Conservation (phyloP, 148 eudicot species). For the Chenopodium album region DNA sequence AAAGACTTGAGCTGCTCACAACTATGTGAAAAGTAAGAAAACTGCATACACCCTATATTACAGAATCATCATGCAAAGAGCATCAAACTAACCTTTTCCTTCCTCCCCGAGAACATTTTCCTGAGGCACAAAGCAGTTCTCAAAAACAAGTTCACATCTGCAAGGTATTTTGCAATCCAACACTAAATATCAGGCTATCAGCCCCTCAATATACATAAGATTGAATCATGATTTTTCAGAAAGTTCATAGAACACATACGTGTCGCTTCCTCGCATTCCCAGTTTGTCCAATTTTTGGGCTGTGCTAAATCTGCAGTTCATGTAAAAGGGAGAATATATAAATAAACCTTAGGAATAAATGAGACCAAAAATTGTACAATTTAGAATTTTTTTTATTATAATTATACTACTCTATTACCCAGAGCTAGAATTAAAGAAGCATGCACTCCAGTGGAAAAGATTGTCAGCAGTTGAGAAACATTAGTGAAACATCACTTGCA, state of each 20-base stretch:
- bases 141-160: constrained; percentile 99
- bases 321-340: constrained; percentile 11
- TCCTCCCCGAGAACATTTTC: constrained; percentile 87
- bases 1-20: constrained; percentile 5
- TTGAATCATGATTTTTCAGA: constrained; percentile 3
- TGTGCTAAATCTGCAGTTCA: constrained; percentile 81
- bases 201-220: background rate
- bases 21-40: background rate
- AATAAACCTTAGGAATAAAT: background rate
- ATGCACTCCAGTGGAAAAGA: background rate
- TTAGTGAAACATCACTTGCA: background rate
- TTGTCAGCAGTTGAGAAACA: background rate
- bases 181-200: background rate
- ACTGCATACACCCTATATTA: background rate
- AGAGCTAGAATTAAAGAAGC: background rate
- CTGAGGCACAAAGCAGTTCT: constrained; percentile 93
- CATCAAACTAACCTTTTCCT: constrained; percentile 69
- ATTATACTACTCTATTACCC: background rate
- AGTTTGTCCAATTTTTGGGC: constrained; percentile 99
- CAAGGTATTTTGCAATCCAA: constrained; percentile 27
- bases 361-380: background rate
- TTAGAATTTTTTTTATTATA: background rate
- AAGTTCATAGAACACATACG: constrained; percentile 52
- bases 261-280: constrained; percentile 99
- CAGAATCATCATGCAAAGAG: background rate